Conservation (phyloP, 768 basidiomycete genomes). For the Lactarius quietus region DNA sequence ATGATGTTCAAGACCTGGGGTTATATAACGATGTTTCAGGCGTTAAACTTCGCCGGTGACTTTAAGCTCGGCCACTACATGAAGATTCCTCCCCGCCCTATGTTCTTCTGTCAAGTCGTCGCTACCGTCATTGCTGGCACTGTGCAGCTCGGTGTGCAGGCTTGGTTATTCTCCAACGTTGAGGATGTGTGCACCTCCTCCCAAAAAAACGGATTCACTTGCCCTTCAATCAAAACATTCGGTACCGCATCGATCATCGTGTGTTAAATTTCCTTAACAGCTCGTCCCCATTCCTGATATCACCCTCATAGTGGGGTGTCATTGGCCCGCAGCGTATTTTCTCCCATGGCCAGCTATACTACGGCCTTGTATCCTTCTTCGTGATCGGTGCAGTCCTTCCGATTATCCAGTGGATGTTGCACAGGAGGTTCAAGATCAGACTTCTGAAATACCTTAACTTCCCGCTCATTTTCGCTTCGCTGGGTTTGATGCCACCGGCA, state of each 20-base stretch:
- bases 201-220: constrained; percentile 64
- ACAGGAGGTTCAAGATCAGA: constrained; percentile 4
- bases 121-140: constrained; percentile 68
- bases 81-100: constrained; percentile 69
- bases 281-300: not conserved
- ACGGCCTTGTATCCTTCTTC: constrained; percentile 68
- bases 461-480: constrained; percentile 41
- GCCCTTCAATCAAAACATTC: constrained; percentile 67
- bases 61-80: no score
- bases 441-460: no score
- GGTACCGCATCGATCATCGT: constrained; percentile 74
- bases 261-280: constrained; percentile 31
- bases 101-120: constrained; percentile 70
- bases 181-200: constrained; percentile 50
- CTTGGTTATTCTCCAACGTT: constrained; percentile 74
- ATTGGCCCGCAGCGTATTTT: no score
- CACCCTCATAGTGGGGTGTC: constrained; percentile 39
- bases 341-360: not conserved
- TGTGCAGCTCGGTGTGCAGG: constrained; percentile 70
- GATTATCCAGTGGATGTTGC: constrained; percentile 48
- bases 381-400: constrained; percentile 67
- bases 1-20: constrained; percentile 92
- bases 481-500: constrained; percentile 41
- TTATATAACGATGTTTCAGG: no score
- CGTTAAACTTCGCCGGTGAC: no score